These are phyloP conservation scores for Nakazawaea holstii DNA, from an alignment of 805 yeast species.

Conservation along the genomic window DNA sequence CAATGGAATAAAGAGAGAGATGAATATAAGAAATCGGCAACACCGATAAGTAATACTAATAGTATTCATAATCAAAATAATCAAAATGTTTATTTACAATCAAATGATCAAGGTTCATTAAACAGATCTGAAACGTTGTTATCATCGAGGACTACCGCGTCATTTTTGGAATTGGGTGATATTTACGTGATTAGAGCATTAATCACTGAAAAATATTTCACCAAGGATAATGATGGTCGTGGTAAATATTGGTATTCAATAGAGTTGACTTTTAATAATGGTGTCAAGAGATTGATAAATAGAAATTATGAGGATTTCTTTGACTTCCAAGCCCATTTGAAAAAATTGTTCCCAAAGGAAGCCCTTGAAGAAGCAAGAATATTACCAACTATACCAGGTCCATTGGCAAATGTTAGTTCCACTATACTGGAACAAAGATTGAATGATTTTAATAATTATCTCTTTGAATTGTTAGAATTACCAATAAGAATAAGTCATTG, in stretches of 20 bases:
- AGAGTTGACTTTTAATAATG: constrained; percentile 5
- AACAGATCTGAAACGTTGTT: constrained; percentile 8
- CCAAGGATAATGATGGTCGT: constrained; percentile 9
- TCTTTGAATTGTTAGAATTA: constrained; percentile 53
- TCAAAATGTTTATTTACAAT: not conserved
- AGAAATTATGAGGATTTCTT: constrained; percentile 93
- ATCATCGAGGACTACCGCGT: constrained; percentile 3
- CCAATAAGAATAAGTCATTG: constrained; percentile 75
- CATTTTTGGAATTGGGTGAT: constrained; percentile 1
- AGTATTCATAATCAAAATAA: not conserved
- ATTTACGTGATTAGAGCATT: not conserved
- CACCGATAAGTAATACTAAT: constrained; percentile 1
- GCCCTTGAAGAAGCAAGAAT: constrained; percentile 85
- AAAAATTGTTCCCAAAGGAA: constrained; percentile 84
- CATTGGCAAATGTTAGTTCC: constrained; percentile 86
- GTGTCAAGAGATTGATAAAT: constrained; percentile 6
- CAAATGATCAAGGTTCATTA: constrained; percentile 3
- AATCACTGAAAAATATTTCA: constrained; percentile 7
- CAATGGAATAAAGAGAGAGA: constrained; percentile 94
- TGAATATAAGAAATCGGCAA: constrained; percentile 54
- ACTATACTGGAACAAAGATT: constrained; percentile 48
- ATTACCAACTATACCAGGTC: constrained; percentile 95
- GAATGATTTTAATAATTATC: constrained; percentile 47
- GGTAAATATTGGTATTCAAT: constrained; percentile 11
- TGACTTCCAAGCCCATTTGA: constrained; percentile 79